Evolutionary conservation across 129 eudicot species (phyloP).

Genomic region (Cynara cardunculus): DNA sequence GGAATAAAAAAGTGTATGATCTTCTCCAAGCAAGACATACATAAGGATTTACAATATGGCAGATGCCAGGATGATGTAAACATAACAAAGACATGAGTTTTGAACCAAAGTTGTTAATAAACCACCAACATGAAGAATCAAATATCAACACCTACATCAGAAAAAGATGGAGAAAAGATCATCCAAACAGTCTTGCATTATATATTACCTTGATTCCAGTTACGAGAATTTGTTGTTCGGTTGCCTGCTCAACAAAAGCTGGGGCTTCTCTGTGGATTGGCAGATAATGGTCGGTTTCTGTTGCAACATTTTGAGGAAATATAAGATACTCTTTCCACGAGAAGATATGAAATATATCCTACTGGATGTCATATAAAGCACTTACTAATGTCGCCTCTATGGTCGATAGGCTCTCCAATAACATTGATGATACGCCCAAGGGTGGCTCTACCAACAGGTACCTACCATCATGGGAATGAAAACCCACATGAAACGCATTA

Average conservation of each 20-base stretch:
- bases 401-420: slow-evolving; percentile 79
- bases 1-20: background rate
- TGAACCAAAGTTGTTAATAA: background rate
- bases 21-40: background rate
- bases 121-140: background rate
- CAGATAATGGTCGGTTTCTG: slow-evolving; percentile 69
- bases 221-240: slow-evolving; percentile 80
- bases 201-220: slow-evolving; percentile 71
- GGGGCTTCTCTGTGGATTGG: slow-evolving; percentile 92
- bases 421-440: slow-evolving; percentile 60
- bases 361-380: background rate
- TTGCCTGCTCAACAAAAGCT: slow-evolving; percentile 78
- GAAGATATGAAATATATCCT: background rate
- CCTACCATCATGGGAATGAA: background rate
- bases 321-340: background rate
- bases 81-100: background rate
- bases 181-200: background rate
- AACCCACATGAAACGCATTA: background rate
- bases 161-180: background rate
- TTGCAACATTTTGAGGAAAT: slow-evolving; percentile 6
- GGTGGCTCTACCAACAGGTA: slow-evolving; percentile 21
- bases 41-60: background rate
- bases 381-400: slow-evolving; percentile 67
- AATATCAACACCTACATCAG: too few species aligned
- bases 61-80: background rate